Conservation (phyloP, 2,329 filamentous ascomycete genomes). For the Cytospora piceae region DNA sequence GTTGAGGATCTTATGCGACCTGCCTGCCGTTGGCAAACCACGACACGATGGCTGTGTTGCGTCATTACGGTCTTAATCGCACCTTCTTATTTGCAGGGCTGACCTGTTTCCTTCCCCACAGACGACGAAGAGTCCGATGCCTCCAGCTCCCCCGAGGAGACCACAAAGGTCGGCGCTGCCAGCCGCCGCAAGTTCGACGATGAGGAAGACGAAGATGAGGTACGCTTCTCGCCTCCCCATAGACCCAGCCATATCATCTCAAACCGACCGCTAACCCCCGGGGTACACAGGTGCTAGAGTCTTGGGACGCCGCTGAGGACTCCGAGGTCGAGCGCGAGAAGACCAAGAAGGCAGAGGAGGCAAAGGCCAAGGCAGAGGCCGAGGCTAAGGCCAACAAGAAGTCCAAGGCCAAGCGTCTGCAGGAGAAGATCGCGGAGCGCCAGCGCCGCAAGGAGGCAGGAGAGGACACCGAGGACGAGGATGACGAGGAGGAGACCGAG, state of each 20-base stretch:
- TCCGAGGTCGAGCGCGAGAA: conserved; percentile 97
- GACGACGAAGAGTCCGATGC: conserved; percentile 44
- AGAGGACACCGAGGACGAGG: conserved; percentile 48
- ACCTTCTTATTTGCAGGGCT: conserved; percentile 30
- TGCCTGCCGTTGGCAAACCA: neutral
- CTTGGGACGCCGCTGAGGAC: conserved; percentile 96
- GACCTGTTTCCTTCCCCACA: conserved; percentile 22
- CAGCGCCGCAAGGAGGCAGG: conserved; percentile 48
- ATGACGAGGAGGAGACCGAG: conserved; percentile 72
- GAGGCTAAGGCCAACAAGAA: conserved; percentile 91
- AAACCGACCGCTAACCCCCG: conserved; percentile 20
- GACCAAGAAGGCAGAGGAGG: conserved; percentile 81
- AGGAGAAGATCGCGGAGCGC: conserved; percentile 71
- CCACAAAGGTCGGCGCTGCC: conserved; percentile 42
- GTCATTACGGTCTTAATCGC: conserved; percentile 21
- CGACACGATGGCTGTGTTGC: neutral
- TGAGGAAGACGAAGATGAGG: conserved; percentile 84
- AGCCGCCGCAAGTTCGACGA: conserved; percentile 79
- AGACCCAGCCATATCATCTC: conserved; percentile 23
- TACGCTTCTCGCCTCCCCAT: conserved; percentile 46
- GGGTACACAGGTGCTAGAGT: conserved; percentile 76
- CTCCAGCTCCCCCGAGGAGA: conserved; percentile 42
- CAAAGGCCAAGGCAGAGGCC: conserved; percentile 86
- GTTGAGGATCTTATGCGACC: conserved; percentile 1
- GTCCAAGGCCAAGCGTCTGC: conserved; percentile 81